Evolutionary conservation across 2,329 filamentous ascomycete species (phyloP), one percentile per base, ranked within the genome.

Genomic region (Coniochaeta ligniaria): DNA sequence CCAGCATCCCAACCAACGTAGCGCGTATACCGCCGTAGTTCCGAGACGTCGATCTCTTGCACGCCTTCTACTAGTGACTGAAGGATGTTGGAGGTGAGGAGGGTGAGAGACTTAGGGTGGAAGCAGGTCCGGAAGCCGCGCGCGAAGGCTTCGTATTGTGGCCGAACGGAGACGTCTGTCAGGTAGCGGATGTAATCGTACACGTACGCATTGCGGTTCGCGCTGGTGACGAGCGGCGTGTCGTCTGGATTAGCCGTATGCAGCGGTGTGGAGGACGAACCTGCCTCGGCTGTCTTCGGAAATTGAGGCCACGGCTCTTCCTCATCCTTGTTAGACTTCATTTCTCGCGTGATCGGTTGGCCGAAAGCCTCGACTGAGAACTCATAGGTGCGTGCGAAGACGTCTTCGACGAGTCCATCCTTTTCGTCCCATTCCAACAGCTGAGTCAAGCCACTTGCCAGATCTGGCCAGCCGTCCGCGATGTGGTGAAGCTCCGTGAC

Each of bases 141-240:
- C 28, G 87, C 81, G 71, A 99, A 96, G 1, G 94, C 91, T 58
- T 85, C 80, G 66, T 87, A 92, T 70, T 97, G 93, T 0, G 88
- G 85, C 0, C 80, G 77, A 47, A 98, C 80, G 0, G 92, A 95
- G 41, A 89, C 81, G 69, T 92, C 84, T 0, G 90, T 91, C 28
- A 97, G 81, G 80, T 92, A 96, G 61, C 82, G 82, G 65, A 96
- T 89, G 72, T 98, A 98, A 73, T 96, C 91, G 60, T 81, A 83
- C 4, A 96, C 87, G 67, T 92, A 99, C 33, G 85, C 82, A 59
- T 87, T 80, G 52, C 92, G 86, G 71, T 96, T 97, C 41, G 81
- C 82, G 66, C 89, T 87, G 0, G 91, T 96, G 28, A 98, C 92
- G n/a, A 91, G 76, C 0, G 84, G 82, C 0, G 89, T 83, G 63